phyloP scores from a whole-genome alignment of 192 early-diverging fungal genomes.

The Dimargaris verticillata region DNA sequence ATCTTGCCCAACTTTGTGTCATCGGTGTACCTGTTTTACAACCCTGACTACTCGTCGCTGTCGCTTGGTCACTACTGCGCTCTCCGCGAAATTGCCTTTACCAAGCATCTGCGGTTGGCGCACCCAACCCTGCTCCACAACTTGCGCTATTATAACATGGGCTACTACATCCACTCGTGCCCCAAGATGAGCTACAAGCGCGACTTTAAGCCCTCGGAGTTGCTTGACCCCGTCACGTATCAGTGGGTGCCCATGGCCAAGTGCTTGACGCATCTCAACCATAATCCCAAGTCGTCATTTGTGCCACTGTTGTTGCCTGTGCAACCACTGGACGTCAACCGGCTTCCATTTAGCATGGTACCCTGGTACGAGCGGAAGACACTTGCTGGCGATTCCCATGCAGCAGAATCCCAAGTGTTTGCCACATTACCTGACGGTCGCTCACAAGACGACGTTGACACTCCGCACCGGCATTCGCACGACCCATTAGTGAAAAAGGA shows the following conservation, averaged over 20 bases:
- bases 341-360: not conserved
- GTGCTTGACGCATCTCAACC: slow-evolving; percentile 6
- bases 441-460: not conserved
- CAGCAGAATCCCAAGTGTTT: no score
- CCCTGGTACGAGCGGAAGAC: slow-evolving; percentile 9
- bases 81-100: slow-evolving; percentile 61
- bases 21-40: slow-evolving; percentile 90
- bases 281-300: not conserved
- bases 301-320: not conserved
- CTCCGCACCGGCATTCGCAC: not conserved
- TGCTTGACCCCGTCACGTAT: slow-evolving; percentile 53
- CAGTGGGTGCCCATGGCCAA: slow-evolving; percentile 18
- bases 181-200: slow-evolving; percentile 92
- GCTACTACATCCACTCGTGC: slow-evolving; percentile 83
- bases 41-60: slow-evolving; percentile 61
- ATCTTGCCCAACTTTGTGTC: slow-evolving; percentile 77
- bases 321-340: not conserved
- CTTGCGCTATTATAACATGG: slow-evolving; percentile 82
- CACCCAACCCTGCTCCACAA: slow-evolving; percentile 18
- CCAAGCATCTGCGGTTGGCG: slow-evolving; percentile 24
- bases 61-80: slow-evolving; percentile 77
- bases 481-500: not conserved
- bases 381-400: no score
- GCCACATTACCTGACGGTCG: no score
- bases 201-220: slow-evolving; percentile 64